Conservation (phyloP, 2,329 filamentous ascomycete species). For the Fusarium sp. region DNA sequence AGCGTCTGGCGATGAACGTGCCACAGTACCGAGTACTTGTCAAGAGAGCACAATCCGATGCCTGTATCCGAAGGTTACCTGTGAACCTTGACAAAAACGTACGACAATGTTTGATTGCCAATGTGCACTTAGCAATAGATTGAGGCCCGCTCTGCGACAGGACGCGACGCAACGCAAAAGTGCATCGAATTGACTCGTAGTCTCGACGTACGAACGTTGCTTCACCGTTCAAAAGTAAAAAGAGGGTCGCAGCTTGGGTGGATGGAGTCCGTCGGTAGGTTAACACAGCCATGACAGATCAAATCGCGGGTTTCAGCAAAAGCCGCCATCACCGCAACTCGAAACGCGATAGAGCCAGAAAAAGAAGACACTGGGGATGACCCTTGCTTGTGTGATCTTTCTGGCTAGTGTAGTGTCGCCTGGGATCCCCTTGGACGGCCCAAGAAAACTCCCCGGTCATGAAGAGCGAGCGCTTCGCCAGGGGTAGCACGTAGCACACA, state of each 20-base stretch:
- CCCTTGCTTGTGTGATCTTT: conserved; percentile 4
- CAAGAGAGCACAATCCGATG: not conserved
- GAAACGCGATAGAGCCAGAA: conserved; percentile 36
- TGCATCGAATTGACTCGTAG: not conserved
- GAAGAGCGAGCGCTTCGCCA: conserved; percentile 15
- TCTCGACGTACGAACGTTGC: conserved; percentile 10
- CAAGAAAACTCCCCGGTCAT: conserved; percentile 9
- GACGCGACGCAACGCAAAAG: not conserved
- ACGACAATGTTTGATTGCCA: conserved; percentile 13
- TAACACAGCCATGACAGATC: conserved; percentile 8
- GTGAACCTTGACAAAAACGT: conserved; percentile 10
- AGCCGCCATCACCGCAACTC: conserved; percentile 37
- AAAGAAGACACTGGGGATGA: conserved; percentile 18
- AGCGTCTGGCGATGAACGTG: conserved; percentile 25
- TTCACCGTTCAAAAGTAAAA: conserved; percentile 16
- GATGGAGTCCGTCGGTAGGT: not conserved
- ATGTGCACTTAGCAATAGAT: not conserved
- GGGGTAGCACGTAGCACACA: not conserved
- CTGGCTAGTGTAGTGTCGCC: not conserved
- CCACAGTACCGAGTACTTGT: not conserved
- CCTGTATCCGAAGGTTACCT: not conserved
- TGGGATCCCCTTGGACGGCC: not conserved
- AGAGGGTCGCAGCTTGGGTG: conserved; percentile 11
- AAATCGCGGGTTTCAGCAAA: conserved; percentile 22
- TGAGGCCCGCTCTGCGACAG: not conserved